These are phyloP conservation scores for Fomitopsis schrenkii DNA, from an alignment of 1,284 basidiomycete species.

Conservation along the genomic window DNA sequence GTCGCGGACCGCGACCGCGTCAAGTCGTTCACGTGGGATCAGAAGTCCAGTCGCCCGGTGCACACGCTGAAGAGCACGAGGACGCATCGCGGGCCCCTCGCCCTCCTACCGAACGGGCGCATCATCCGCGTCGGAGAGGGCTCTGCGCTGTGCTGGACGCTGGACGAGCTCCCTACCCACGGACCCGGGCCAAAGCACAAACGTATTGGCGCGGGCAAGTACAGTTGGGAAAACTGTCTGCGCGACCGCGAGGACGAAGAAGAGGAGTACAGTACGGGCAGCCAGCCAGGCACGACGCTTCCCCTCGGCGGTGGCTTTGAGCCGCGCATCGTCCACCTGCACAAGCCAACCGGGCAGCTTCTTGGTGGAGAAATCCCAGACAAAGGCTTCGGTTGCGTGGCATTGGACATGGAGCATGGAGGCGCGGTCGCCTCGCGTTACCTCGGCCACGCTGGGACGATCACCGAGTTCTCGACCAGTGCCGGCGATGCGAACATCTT, in stretches of 20 bases:
- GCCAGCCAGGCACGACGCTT: slow-evolving; percentile 19
- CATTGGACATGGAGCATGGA: slow-evolving; percentile 31
- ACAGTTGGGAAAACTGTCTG: slow-evolving; percentile 20
- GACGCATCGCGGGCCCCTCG: slow-evolving; percentile 31
- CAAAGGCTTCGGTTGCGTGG: slow-evolving; percentile 21
- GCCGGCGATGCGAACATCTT: slow-evolving; percentile 32
- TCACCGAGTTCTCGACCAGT: slow-evolving; percentile 30
- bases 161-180: slow-evolving; percentile 31
- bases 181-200: slow-evolving; percentile 16
- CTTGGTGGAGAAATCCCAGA: slow-evolving; percentile 20
- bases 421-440: slow-evolving; percentile 28
- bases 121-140: slow-evolving; percentile 30
- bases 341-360: slow-evolving; percentile 24
- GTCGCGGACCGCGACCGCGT: slow-evolving; percentile 21
- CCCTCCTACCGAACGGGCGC: slow-evolving; percentile 22
- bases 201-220: slow-evolving; percentile 23
- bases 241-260: slow-evolving; percentile 24
- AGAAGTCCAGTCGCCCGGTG: background rate
- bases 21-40: slow-evolving; percentile 21
- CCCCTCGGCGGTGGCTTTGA: slow-evolving; percentile 18
- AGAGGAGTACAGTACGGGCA: slow-evolving; percentile 30
- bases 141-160: slow-evolving; percentile 29
- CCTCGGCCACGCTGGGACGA: slow-evolving; percentile 33
- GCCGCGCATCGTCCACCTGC: slow-evolving; percentile 25
- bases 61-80: slow-evolving; percentile 16